Evolutionary conservation across 2,329 filamentous ascomycete genomes (phyloP), one percentile per base, ranked within the genome.

Genomic region (Rasamsonia emersonii): DNA sequence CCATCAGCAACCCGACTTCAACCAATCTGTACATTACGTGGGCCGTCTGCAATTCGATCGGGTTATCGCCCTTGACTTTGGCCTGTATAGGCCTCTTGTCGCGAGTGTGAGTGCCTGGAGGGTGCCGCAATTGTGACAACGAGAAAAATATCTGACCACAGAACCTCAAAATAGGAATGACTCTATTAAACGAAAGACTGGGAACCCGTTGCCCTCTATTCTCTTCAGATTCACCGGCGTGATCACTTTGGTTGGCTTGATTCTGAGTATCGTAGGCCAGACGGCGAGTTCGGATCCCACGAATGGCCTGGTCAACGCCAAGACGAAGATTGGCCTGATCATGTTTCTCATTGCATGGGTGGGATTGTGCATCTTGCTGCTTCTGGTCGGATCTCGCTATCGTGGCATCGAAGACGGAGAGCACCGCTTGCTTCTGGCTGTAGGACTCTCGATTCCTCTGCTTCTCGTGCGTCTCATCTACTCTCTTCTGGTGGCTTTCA

Each of bases 241-340:
- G 4, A 25, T 58, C 31, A 51, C 54, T 17, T 30, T 53, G 3
- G 40, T 53, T 9, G 57, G 49, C 18, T 36, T 61, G 33, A 47
- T 58, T 13, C 50, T 66, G 16, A 48, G 56, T 35, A 64, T 71
- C 30, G 51, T 67, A 8, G 73, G 70, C 18, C 65, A 46, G 6
- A 43, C 45, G 2, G 24, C 64, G 24, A 46, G 53, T 30, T 49
- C 62, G 30, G 42, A 54, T 26, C 31, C 45, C 35, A 31, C 40
- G 27, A 38, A 28, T 41, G 36, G 29, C 6, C 53, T 44, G 31
- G 53, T 4, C 44, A 57, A 54, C 16, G 47, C 43, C 3, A 44
- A 62, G 21, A 58, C 55, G 33, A 61, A 68, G 45, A 60, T 53
- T 8, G 64, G 63, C 20, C 52, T 65, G 16, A 50, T 51, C 2